A percentile compares a stretch with the other conserved stretches of the same genome.
These are phyloP conservation scores for Umbilicaria muhlenbergii DNA, from an alignment of 495 filamentous ascomycete genomes.

Conservation along the genomic window DNA sequence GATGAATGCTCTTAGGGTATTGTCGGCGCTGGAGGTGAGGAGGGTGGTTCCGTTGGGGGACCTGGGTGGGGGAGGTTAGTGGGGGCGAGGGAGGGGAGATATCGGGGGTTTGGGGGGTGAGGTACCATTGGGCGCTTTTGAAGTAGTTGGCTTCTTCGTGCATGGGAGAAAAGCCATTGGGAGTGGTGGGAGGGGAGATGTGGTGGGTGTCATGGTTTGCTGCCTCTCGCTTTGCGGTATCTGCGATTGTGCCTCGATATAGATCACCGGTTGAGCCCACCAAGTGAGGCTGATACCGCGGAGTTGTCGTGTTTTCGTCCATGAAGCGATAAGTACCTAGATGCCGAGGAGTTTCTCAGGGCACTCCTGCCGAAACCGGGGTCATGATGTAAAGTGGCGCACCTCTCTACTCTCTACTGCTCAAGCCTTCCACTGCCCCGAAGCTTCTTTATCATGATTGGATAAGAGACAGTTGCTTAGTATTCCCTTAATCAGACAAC, in stretches of 20 bases:
- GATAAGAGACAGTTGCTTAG: too few relatives aligned
- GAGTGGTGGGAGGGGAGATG: not conserved
- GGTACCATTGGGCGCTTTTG: slow-evolving; percentile 44
- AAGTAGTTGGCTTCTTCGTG: slow-evolving; percentile 28
- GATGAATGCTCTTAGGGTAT: slow-evolving; percentile 54
- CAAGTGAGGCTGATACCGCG: not conserved
- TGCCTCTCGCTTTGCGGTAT: not conserved
- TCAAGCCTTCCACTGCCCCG: too few relatives aligned
- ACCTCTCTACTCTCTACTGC: too few relatives aligned
- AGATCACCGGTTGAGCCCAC: not conserved
- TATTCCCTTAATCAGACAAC: too few relatives aligned
- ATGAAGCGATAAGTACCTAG: not conserved
- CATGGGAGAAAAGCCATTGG: not conserved
- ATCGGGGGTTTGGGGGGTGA: not conserved
- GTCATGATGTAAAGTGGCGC: too few relatives aligned
- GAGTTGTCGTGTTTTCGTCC: not conserved
- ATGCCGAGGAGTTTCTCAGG: too few relatives aligned
- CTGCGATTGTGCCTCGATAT: not conserved
- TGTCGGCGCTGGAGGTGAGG: slow-evolving; percentile 55
- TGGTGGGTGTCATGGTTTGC: too few relatives aligned
- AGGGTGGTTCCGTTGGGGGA: slow-evolving; percentile 72
- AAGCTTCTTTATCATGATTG: too few relatives aligned
- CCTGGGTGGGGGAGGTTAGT: slow-evolving; percentile 21
- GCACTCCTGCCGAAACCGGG: too few relatives aligned
- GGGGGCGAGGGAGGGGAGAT: not conserved